Evolutionary conservation across 2,329 filamentous ascomycete species (phyloP).

Genomic region (Podosphaera fusca): DNA sequence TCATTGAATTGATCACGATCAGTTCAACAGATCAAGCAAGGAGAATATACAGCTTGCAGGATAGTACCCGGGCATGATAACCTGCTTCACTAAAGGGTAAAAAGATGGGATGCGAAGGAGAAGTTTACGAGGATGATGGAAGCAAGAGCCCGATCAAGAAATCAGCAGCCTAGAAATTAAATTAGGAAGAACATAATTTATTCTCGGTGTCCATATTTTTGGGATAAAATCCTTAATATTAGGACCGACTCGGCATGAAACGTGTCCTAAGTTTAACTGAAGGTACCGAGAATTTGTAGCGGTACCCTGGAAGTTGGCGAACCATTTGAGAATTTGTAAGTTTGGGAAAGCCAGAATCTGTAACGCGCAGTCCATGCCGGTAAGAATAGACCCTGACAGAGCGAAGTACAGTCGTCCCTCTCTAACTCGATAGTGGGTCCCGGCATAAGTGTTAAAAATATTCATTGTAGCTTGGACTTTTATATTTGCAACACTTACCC

Average conservation of each 20-base stretch:
- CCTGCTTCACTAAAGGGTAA: background rate
- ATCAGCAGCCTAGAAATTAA: background rate
- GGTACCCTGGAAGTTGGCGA: background rate
- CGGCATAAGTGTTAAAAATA: too few species aligned
- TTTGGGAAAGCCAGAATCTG: background rate
- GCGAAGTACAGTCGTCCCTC: too few species aligned
- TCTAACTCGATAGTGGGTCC: too few species aligned
- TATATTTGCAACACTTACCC: too few species aligned
- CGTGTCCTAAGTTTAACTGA: background rate
- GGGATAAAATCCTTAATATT: background rate
- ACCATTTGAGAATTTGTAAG: background rate
- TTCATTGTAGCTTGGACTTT: too few species aligned
- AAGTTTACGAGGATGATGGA: background rate
- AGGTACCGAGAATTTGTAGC: background rate
- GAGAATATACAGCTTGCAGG: background rate
- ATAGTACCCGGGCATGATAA: background rate
- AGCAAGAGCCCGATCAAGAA: background rate
- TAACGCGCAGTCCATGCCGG: background rate
- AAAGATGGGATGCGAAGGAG: background rate
- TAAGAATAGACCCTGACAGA: background rate
- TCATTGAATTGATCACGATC: background rate
- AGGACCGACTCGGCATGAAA: background rate
- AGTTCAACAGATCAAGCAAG: background rate
- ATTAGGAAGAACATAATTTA: background rate
- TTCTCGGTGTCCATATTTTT: background rate